Evolutionary conservation across 345 rosid genomes (phyloP).

Genomic region (Durio zibethinus): DNA sequence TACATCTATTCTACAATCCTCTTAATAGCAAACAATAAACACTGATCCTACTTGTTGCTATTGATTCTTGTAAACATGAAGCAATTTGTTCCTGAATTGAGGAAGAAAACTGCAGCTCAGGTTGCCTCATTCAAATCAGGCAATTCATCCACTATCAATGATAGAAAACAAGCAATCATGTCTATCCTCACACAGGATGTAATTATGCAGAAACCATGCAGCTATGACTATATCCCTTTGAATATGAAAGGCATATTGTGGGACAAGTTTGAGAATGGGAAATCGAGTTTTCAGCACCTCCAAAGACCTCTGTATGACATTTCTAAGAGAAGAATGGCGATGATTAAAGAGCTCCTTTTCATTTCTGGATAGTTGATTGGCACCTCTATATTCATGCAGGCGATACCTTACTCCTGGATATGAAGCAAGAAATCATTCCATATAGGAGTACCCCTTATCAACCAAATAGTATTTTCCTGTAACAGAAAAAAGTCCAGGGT

Average conservation of each 20-base stretch:
- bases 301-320: conserved; percentile 48
- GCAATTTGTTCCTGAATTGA: conserved; percentile 47
- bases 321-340: conserved; percentile 57
- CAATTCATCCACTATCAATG: conserved; percentile 35
- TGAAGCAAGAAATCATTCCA: conserved; percentile 72
- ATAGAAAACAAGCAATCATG: conserved; percentile 68
- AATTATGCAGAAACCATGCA: conserved; percentile 72
- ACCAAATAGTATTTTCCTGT: conserved; percentile 77
- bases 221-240: conserved; percentile 89
- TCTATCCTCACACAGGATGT: conserved; percentile 54
- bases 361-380: conserved; percentile 57
- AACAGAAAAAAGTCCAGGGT: neutral
- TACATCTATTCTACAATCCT: neutral
- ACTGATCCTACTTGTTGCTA: conserved; percentile 66
- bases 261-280: conserved; percentile 69
- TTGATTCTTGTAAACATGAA: conserved; percentile 49
- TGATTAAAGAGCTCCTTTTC: conserved; percentile 70
- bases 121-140: conserved; percentile 46
- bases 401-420: conserved; percentile 55
- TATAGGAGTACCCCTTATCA: conserved; percentile 55
- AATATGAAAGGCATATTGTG: conserved; percentile 64
- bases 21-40: conserved; percentile 31
- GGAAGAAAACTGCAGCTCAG: conserved; percentile 50
- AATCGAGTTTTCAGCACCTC: conserved; percentile 59
- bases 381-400: conserved; percentile 59